Evolutionary conservation across 768 basidiomycete species (phyloP).

Genomic region (Amanita rubescens): DNA sequence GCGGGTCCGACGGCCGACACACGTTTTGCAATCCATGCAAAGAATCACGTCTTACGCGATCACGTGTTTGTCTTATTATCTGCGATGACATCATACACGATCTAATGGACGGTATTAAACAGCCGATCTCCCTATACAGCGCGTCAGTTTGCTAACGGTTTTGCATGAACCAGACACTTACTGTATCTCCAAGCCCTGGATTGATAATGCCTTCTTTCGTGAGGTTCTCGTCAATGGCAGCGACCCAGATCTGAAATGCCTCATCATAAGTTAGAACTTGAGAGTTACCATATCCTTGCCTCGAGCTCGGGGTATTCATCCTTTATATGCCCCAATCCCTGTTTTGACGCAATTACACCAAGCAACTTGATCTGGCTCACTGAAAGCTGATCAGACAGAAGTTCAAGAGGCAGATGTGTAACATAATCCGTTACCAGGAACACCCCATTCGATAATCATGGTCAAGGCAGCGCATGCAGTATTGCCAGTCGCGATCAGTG

Average conservation of each 20-base stretch:
- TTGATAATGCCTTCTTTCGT: constrained; percentile 72
- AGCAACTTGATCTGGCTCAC: constrained; percentile 75
- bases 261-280: neutral
- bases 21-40: too few species aligned
- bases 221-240: constrained; percentile 68
- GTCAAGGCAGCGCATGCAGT: constrained; percentile 82
- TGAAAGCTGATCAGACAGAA: constrained; percentile 17
- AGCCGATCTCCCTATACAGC: neutral
- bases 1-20: too few species aligned
- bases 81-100: too few species aligned
- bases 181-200: constrained; percentile 91
- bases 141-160: neutral
- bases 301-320: constrained; percentile 71
- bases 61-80: too few species aligned
- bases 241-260: constrained; percentile 68
- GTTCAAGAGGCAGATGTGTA: neutral
- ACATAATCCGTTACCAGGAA: constrained; percentile 41
- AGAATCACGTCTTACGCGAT: too few species aligned
- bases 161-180: constrained; percentile 28
- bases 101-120: too few species aligned
- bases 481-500: constrained; percentile 90
- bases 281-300: constrained; percentile 30
- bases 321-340: constrained; percentile 64
- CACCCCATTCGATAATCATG: constrained; percentile 84
- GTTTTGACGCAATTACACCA: constrained; percentile 69